phyloP scores from a whole-genome alignment of 2,329 filamentous ascomycete species.

The Byssothecium circinans region DNA sequence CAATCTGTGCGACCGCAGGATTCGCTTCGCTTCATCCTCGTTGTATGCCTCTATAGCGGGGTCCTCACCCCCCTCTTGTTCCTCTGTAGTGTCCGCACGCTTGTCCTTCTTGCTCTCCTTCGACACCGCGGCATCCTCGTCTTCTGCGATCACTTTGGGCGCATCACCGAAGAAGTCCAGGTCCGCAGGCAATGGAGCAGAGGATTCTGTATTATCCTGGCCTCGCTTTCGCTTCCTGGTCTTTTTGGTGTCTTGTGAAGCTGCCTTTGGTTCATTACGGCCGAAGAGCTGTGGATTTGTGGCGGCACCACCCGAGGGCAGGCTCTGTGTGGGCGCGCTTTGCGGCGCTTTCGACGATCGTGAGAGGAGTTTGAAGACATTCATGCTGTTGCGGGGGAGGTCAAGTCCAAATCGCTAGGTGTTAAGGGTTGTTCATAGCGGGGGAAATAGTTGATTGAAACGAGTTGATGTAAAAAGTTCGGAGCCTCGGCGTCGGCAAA shows the following conservation, averaged over 20 bases:
- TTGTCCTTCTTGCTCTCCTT: slow-evolving; percentile 22
- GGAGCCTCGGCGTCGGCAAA: slow-evolving; percentile 21
- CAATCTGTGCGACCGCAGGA: slow-evolving; percentile 78
- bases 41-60: slow-evolving; percentile 50
- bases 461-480: too few species aligned
- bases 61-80: slow-evolving; percentile 7
- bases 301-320: slow-evolving; percentile 66
- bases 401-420: not conserved
- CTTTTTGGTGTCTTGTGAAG: slow-evolving; percentile 20
- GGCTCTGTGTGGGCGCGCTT: slow-evolving; percentile 44
- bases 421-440: slow-evolving; percentile 2
- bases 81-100: not conserved
- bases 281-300: slow-evolving; percentile 70
- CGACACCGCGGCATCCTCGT: slow-evolving; percentile 1
- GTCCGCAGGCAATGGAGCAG: slow-evolving; percentile 31
- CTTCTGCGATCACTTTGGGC: slow-evolving; percentile 14
- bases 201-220: slow-evolving; percentile 16
- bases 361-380: slow-evolving; percentile 73
- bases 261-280: slow-evolving; percentile 45
- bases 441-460: too few species aligned
- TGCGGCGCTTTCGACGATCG: slow-evolving; percentile 64
- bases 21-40: slow-evolving; percentile 71
- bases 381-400: too few species aligned
- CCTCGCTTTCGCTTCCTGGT: slow-evolving; percentile 49
- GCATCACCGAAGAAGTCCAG: slow-evolving; percentile 49